These are phyloP conservation scores for Chlamydomonas eustigma DNA, from an alignment of 139 green algal genomes.

Conservation along the genomic window DNA sequence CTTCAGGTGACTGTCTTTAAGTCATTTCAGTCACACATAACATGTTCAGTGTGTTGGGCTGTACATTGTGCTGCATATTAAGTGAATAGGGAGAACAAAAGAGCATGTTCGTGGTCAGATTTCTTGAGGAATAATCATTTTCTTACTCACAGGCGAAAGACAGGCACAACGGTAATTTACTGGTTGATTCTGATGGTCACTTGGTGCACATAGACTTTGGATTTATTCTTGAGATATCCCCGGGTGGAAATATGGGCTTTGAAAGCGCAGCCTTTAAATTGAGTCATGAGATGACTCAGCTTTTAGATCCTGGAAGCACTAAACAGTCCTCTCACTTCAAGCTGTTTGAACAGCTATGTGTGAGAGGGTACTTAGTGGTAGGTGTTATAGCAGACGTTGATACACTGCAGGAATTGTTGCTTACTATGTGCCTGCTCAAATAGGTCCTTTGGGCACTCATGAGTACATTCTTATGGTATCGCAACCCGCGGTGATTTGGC, in stretches of 20 bases:
- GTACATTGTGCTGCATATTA: no score
- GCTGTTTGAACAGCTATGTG: constrained; percentile 51
- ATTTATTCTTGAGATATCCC: constrained; percentile 90
- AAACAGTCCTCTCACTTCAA: constrained; percentile 27
- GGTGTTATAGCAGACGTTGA: no score
- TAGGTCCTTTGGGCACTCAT: no score
- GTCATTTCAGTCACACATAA: not conserved
- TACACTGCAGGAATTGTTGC: no score
- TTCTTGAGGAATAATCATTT: no score
- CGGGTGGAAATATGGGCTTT: constrained; percentile 70
- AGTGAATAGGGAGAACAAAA: no score
- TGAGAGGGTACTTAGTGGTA: constrained; percentile 61
- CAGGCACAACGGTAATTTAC: constrained; percentile 97
- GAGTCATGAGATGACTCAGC: constrained; percentile 93
- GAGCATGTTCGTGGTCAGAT: no score
- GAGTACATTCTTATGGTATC: no score
- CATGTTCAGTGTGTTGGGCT: no score
- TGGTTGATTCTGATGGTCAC: constrained; percentile 84
- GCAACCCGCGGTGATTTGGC: no score
- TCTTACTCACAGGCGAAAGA: constrained; percentile 89
- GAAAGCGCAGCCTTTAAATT: constrained; percentile 98
- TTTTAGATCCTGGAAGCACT: constrained; percentile 75
- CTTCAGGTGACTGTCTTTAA: constrained; percentile 45
- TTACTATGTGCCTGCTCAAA: no score
- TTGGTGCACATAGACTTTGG: constrained; percentile 99